These are phyloP conservation scores for Trypanosoma vivax DNA, from an alignment of 208 protist species.

Conservation along the genomic window DNA sequence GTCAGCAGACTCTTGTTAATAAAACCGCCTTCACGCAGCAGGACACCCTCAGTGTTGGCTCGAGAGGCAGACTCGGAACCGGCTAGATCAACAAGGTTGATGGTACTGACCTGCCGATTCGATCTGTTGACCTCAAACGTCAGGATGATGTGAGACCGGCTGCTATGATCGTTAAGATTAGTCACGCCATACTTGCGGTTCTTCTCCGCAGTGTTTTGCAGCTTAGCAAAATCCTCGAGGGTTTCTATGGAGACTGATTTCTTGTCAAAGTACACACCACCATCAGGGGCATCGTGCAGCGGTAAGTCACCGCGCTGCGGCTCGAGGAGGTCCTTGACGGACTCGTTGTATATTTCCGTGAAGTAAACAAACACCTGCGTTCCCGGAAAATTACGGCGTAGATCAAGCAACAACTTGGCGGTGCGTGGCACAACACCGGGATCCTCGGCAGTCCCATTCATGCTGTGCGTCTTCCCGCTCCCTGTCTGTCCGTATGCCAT, in stretches of 20 bases:
- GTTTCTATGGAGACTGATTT: constrained; percentile 49
- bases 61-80: constrained; percentile 70
- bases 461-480: constrained; percentile 88
- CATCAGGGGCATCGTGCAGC: constrained; percentile 25
- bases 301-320: constrained; percentile 22
- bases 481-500: constrained; percentile 92
- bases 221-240: constrained; percentile 54
- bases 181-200: constrained; percentile 84
- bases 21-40: constrained; percentile 43
- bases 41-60: constrained; percentile 69
- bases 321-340: constrained; percentile 62
- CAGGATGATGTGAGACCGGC: constrained; percentile 84
- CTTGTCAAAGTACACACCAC: constrained; percentile 25
- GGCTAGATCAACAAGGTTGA: constrained; percentile 83
- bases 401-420: constrained; percentile 61
- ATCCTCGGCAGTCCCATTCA: constrained; percentile 58
- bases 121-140: constrained; percentile 66
- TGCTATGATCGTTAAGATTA: constrained; percentile 84
- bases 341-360: constrained; percentile 84
- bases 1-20: constrained; percentile 86
- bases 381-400: constrained; percentile 36
- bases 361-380: constrained; percentile 31
- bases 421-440: constrained; percentile 28
- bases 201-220: constrained; percentile 55
- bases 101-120: constrained; percentile 46